phyloP scores from a whole-genome alignment of 345 rosid species.

The Stellera chamaejasme region DNA sequence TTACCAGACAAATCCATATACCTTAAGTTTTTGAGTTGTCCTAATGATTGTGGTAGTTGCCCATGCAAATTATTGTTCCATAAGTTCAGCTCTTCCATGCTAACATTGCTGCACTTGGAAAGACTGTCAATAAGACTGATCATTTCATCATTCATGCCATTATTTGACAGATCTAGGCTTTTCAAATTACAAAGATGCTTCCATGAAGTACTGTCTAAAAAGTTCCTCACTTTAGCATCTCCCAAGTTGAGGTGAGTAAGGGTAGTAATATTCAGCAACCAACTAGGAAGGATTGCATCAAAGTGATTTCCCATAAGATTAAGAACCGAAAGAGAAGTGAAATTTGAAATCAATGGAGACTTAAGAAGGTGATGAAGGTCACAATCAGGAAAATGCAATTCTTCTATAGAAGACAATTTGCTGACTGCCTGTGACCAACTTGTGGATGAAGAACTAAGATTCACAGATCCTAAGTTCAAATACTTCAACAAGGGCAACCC shows the following conservation, averaged over 20 bases:
- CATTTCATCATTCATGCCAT: conserved; percentile 3
- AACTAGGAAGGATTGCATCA: conserved; percentile 13
- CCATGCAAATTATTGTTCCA: no score
- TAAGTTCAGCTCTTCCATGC: conserved; percentile 7
- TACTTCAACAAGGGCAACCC: not conserved
- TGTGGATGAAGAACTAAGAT: conserved; percentile 11
- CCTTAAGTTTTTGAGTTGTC: no score
- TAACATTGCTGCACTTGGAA: not conserved
- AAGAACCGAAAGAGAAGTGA: conserved; percentile 18
- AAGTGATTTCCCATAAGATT: conserved; percentile 24
- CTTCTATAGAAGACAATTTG: conserved; percentile 25
- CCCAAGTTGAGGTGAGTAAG: conserved; percentile 9
- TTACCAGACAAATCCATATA: no score
- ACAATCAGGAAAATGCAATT: conserved; percentile 21
- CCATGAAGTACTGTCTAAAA: no score
- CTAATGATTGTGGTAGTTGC: no score
- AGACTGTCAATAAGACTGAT: not conserved
- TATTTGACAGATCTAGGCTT: conserved; percentile 2
- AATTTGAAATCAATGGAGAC: conserved; percentile 9
- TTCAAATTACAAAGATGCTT: conserved; percentile 4
- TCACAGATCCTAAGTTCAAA: conserved; percentile 10
- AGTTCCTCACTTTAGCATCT: no score
- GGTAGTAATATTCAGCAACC: conserved; percentile 18
- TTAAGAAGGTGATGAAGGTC: conserved; percentile 11
- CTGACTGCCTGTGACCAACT: conserved; percentile 18